Evolutionary conservation across 2,329 filamentous ascomycete species (phyloP).

Genomic region (Diaporthe capsici): DNA sequence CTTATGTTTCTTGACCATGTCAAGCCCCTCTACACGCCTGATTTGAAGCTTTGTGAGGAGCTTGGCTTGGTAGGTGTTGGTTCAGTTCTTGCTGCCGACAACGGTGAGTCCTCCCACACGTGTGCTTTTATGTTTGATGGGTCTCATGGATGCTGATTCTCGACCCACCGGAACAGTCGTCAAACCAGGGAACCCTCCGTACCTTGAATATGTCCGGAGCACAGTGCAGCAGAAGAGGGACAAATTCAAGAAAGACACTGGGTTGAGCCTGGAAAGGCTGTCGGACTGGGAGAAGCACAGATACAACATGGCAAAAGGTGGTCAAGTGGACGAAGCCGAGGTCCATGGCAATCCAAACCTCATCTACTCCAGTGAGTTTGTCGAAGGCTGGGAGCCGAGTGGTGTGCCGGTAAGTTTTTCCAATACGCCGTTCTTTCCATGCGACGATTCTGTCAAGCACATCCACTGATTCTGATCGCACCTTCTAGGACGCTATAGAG

Average conservation of each 20-base stretch:
- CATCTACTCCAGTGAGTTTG: slow-evolving; percentile 74
- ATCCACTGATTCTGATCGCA: not conserved
- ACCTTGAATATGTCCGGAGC: slow-evolving; percentile 78
- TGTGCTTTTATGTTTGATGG: not conserved
- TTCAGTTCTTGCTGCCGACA: slow-evolving; percentile 76
- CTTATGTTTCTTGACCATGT: slow-evolving; percentile 86
- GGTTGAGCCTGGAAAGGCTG: slow-evolving; percentile 51
- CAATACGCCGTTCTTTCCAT: not conserved
- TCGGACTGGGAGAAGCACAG: slow-evolving; percentile 61
- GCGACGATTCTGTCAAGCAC: not conserved
- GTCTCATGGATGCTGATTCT: not conserved
- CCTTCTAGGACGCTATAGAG: slow-evolving; percentile 69
- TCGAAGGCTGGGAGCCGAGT: slow-evolving; percentile 77
- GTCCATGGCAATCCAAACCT: slow-evolving; percentile 72
- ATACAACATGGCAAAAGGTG: slow-evolving; percentile 69
- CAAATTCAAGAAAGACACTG: slow-evolving; percentile 49
- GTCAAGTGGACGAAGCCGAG: slow-evolving; percentile 53
- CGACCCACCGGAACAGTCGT: slow-evolving; percentile 61
- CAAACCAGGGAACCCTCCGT: slow-evolving; percentile 78
- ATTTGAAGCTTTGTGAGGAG: slow-evolving; percentile 83
- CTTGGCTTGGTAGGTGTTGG: slow-evolving; percentile 75
- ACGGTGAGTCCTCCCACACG: slow-evolving; percentile 53
- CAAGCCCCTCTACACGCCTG: slow-evolving; percentile 81
- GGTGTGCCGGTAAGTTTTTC: slow-evolving; percentile 62
- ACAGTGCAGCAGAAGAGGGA: slow-evolving; percentile 73